A percentile compares a stretch with the other conserved stretches of the same genome.
Conservation (phyloP, 495 filamentous ascomycete genomes). For the Poronia punctata region DNA sequence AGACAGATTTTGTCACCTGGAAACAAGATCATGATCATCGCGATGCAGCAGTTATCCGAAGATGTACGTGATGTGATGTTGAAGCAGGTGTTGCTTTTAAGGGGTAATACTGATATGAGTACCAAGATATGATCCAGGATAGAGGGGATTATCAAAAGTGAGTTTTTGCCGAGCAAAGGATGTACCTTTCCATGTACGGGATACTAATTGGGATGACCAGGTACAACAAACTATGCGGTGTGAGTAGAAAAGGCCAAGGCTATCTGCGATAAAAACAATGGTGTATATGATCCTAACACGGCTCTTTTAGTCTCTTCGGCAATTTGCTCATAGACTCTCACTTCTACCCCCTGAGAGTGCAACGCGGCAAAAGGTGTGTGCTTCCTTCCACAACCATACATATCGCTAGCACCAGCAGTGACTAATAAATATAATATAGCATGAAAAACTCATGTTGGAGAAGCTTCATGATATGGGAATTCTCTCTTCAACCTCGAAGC, state of each 20-base stretch:
- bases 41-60: slow-evolving; percentile 66
- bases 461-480: slow-evolving; percentile 92
- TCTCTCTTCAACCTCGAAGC: slow-evolving; percentile 60
- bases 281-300: slow-evolving; percentile 7
- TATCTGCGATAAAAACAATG: neutral
- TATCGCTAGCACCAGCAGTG: neutral
- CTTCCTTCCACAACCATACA: neutral
- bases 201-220: slow-evolving; percentile 38
- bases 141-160: slow-evolving; percentile 75
- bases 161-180: slow-evolving; percentile 41
- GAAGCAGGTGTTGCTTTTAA: too few relatives aligned
- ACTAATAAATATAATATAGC: slow-evolving; percentile 40
- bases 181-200: slow-evolving; percentile 33
- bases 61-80: slow-evolving; percentile 46
- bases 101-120: neutral
- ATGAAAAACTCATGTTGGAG: slow-evolving; percentile 75
- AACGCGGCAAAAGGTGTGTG: slow-evolving; percentile 39
- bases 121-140: slow-evolving; percentile 66
- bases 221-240: slow-evolving; percentile 82
- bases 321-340: slow-evolving; percentile 80
- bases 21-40: slow-evolving; percentile 82
- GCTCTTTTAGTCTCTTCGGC: slow-evolving; percentile 55
- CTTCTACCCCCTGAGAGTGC: slow-evolving; percentile 71
- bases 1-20: slow-evolving; percentile 93
- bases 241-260: too few relatives aligned